These are phyloP conservation scores for Puccinia hordei DNA, from an alignment of 1,284 basidiomycete genomes.

Conservation along the genomic window DNA sequence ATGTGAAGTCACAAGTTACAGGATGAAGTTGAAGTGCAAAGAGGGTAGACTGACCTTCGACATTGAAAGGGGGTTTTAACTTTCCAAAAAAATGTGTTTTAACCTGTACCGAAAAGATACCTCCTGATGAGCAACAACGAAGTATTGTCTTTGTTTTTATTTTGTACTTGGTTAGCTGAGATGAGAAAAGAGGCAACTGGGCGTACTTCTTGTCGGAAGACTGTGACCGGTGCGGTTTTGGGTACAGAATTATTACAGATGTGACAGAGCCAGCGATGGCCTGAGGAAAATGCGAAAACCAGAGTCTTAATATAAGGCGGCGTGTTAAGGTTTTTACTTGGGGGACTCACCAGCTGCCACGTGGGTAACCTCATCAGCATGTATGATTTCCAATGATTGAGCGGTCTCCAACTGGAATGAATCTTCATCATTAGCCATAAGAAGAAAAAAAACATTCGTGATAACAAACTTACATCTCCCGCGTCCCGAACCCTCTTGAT, in stretches of 20 bases:
- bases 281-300: constrained; percentile 37
- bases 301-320: neutral
- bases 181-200: neutral
- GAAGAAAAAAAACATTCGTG: neutral
- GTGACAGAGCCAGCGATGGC: constrained; percentile 59
- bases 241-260: constrained; percentile 55
- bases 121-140: neutral
- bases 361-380: constrained; percentile 59
- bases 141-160: neutral
- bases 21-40: neutral
- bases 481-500: constrained; percentile 48
- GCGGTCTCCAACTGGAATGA: constrained; percentile 33
- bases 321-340: neutral
- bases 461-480: constrained; percentile 36
- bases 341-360: constrained; percentile 53
- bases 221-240: constrained; percentile 55
- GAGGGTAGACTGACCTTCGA: constrained; percentile 28
- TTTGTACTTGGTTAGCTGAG: neutral
- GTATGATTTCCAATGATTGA: constrained; percentile 52
- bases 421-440: neutral
- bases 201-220: constrained; percentile 57
- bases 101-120: neutral
- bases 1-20: neutral
- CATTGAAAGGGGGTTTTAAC: constrained; percentile 59
- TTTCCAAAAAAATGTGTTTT: constrained; percentile 57